Evolutionary conservation across 176 grass and related monocot species (phyloP).

Genomic region (Tillandsia fasciculata): DNA sequence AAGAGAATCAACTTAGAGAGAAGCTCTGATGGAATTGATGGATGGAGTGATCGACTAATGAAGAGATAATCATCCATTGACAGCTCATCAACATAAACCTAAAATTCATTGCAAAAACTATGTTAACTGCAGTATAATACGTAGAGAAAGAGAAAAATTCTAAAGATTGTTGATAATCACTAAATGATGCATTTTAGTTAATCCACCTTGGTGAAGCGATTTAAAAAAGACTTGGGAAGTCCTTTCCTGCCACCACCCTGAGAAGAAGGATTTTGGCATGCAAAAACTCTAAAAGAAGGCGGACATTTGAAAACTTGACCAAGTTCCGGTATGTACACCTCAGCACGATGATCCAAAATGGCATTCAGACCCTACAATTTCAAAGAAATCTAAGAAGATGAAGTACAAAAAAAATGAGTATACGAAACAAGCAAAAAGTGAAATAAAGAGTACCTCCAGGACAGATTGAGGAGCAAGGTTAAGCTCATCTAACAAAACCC

Average conservation of each 20-base stretch:
- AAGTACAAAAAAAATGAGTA: constrained; percentile 1
- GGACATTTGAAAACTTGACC: constrained; percentile 72
- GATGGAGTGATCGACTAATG: constrained; percentile 58
- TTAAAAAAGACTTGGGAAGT: constrained; percentile 85
- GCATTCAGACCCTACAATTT: constrained; percentile 63
- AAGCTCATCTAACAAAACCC: constrained; percentile 97
- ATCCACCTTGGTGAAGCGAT: constrained; percentile 82
- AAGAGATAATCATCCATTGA: constrained; percentile 70
- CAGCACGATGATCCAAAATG: constrained; percentile 91
- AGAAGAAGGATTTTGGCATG: constrained; percentile 84
- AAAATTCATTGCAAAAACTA: background rate
- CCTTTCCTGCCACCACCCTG: constrained; percentile 93
- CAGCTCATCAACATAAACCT: constrained; percentile 86
- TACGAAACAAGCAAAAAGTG: background rate
- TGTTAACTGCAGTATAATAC: background rate
- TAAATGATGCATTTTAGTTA: constrained; percentile 1
- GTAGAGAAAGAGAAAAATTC: background rate
- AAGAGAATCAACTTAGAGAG: constrained; percentile 72
- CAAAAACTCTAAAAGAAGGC: constrained; percentile 76
- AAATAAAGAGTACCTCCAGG: constrained; percentile 33
- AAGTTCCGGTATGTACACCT: constrained; percentile 95
- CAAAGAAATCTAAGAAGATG: background rate
- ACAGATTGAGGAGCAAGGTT: constrained; percentile 97
- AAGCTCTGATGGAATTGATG: constrained; percentile 31
- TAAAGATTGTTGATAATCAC: background rate